phyloP scores from a whole-genome alignment of 2,329 filamentous ascomycete genomes.

The Trichoderma sp. region DNA sequence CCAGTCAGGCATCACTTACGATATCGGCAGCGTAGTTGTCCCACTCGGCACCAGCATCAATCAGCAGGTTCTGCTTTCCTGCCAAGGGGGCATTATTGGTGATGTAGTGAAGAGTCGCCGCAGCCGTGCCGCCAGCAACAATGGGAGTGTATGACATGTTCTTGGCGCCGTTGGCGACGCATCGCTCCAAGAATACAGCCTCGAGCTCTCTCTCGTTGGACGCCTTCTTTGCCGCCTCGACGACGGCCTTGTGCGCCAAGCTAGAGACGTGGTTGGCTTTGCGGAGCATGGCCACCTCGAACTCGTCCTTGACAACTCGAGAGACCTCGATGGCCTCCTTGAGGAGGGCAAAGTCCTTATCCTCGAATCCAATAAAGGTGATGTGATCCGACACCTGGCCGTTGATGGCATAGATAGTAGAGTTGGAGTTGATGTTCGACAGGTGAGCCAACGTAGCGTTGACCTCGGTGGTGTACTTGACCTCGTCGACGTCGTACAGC shows the following conservation, averaged over 20 bases:
- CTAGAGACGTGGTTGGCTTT: conserved; percentile 69
- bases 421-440: conserved; percentile 36
- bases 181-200: conserved; percentile 72
- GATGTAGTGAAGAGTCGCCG: conserved; percentile 84
- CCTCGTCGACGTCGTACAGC: conserved; percentile 78
- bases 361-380: conserved; percentile 67
- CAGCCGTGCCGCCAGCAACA: conserved; percentile 74
- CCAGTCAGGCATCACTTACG: conserved; percentile 35
- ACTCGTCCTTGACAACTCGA: conserved; percentile 70
- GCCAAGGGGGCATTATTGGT: conserved; percentile 68
- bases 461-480: conserved; percentile 68
- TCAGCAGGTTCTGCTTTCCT: conserved; percentile 72
- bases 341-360: conserved; percentile 55
- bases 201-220: conserved; percentile 80
- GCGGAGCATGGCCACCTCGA: conserved; percentile 69
- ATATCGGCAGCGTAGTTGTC: conserved; percentile 69
- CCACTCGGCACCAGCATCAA: conserved; percentile 82
- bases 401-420: conserved; percentile 70
- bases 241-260: conserved; percentile 62
- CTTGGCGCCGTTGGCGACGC: conserved; percentile 69
- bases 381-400: conserved; percentile 71
- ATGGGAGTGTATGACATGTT: conserved; percentile 88
- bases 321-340: conserved; percentile 65
- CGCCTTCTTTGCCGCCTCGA: conserved; percentile 59
- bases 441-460: conserved; percentile 65